A percentile compares a stretch with the other conserved stretches of the same genome.
phyloP scores from a whole-genome alignment of 352 stramenopile genomes.

The Phytophthora pini region DNA sequence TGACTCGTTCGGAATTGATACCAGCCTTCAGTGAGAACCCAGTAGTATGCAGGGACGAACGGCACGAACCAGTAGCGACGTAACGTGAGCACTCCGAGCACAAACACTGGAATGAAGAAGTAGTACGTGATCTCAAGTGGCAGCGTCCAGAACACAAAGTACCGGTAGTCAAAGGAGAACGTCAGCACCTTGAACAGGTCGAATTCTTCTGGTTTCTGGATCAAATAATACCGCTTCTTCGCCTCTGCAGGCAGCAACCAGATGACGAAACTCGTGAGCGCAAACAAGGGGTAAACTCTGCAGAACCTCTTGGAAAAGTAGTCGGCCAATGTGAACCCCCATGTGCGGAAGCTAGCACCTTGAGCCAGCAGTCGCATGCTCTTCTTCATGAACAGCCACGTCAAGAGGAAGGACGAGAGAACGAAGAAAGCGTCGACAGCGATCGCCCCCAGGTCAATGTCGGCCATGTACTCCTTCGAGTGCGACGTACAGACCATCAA shows the following conservation, averaged over 20 bases:
- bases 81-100: slow-evolving; percentile 27
- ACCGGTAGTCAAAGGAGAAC: slow-evolving; percentile 40
- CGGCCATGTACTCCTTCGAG: slow-evolving; percentile 38
- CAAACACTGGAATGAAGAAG: slow-evolving; percentile 48
- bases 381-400: slow-evolving; percentile 48
- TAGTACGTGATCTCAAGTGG: slow-evolving; percentile 56
- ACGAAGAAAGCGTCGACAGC: slow-evolving; percentile 59
- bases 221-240: slow-evolving; percentile 41
- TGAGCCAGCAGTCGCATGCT: slow-evolving; percentile 29
- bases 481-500: slow-evolving; percentile 42
- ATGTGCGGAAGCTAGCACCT: slow-evolving; percentile 21
- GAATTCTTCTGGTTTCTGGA: slow-evolving; percentile 34
- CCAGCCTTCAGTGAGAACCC: slow-evolving; percentile 29
- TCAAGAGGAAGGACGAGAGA: slow-evolving; percentile 52
- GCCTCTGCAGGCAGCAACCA: slow-evolving; percentile 26
- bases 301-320: slow-evolving; percentile 63
- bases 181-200: slow-evolving; percentile 48
- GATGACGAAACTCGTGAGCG: slow-evolving; percentile 37
- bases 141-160: slow-evolving; percentile 59
- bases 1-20: slow-evolving; percentile 33
- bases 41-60: slow-evolving; percentile 31
- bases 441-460: slow-evolving; percentile 33
- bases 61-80: slow-evolving; percentile 41
- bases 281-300: slow-evolving; percentile 63
- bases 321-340: slow-evolving; percentile 39